These are phyloP conservation scores for Sclerotinia minor DNA, from an alignment of 2,329 filamentous ascomycete genomes.

Conservation along the genomic window DNA sequence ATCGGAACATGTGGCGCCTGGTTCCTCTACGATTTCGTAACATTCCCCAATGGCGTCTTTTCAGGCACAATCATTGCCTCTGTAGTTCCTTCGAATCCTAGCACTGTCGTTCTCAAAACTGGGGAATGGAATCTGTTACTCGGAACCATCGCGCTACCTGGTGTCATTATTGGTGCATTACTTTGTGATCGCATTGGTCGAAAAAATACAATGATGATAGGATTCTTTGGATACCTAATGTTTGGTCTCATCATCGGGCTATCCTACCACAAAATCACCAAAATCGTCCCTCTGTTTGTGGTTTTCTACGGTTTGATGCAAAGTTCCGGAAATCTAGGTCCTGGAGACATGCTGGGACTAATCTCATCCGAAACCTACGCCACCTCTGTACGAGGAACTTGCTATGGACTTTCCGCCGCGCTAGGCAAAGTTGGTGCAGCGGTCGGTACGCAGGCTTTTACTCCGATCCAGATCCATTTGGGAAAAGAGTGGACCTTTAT, in stretches of 20 bases:
- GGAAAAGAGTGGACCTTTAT: constrained; percentile 55
- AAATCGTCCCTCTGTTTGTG: constrained; percentile 53
- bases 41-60: constrained; percentile 49
- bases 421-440: constrained; percentile 54
- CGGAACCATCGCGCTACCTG: constrained; percentile 48
- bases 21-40: constrained; percentile 52
- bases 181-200: constrained; percentile 52
- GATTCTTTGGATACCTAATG: constrained; percentile 52
- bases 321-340: constrained; percentile 51
- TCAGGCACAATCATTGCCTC: constrained; percentile 47
- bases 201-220: constrained; percentile 52
- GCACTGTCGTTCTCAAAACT: constrained; percentile 44
- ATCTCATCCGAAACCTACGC: constrained; percentile 53
- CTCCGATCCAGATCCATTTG: constrained; percentile 48
- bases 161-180: constrained; percentile 51
- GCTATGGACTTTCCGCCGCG: constrained; percentile 53
- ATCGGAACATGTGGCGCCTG: constrained; percentile 54
- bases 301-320: constrained; percentile 55
- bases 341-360: constrained; percentile 53
- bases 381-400: constrained; percentile 53
- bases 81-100: constrained; percentile 42
- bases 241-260: constrained; percentile 55
- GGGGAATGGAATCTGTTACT: constrained; percentile 53
- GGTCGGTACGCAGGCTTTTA: constrained; percentile 53
- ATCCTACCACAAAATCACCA: constrained; percentile 49